phyloP scores from a whole-genome alignment of 1,284 basidiomycete genomes.

The Coniophora puteana region DNA sequence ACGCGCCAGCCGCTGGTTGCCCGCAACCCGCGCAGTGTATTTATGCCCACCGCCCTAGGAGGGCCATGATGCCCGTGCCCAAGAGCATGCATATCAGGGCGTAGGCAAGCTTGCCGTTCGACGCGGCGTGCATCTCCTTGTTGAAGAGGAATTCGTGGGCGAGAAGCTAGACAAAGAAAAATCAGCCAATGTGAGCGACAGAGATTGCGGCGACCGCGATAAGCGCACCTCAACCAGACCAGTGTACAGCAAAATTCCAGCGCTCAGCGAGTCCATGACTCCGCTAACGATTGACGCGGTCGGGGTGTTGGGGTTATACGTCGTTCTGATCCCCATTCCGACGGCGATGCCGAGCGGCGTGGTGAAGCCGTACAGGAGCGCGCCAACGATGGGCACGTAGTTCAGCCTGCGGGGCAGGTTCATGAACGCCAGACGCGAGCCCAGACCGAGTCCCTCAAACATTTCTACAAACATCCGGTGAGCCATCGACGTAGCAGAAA shows the following conservation, averaged over 20 bases:
- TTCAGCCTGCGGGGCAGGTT: constrained; percentile 54
- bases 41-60: constrained; percentile 84
- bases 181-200: not conserved
- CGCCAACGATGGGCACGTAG: constrained; percentile 65
- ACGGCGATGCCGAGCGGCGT: constrained; percentile 83
- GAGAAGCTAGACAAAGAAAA: constrained; percentile 51
- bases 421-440: constrained; percentile 79
- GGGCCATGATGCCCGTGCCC: constrained; percentile 80
- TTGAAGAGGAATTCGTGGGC: constrained; percentile 93
- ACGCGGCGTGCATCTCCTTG: constrained; percentile 73
- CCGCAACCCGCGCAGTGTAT: not conserved
- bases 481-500: constrained; percentile 3
- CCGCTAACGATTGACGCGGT: constrained; percentile 82
- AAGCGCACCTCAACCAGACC: constrained; percentile 77
- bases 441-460: constrained; percentile 90
- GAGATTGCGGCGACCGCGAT: not conserved
- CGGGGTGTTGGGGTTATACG: constrained; percentile 78
- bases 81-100: constrained; percentile 71
- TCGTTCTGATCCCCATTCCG: constrained; percentile 78
- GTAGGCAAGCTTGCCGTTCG: constrained; percentile 61
- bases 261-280: constrained; percentile 79
- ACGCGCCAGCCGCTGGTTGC: not conserved
- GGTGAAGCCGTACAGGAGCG: constrained; percentile 70
- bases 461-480: constrained; percentile 49
- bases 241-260: constrained; percentile 90